A percentile compares a stretch with the other conserved stretches of the same genome.
phyloP scores from a whole-genome alignment of 2,329 filamentous ascomycete species.

The Podosphaera aphanis region DNA sequence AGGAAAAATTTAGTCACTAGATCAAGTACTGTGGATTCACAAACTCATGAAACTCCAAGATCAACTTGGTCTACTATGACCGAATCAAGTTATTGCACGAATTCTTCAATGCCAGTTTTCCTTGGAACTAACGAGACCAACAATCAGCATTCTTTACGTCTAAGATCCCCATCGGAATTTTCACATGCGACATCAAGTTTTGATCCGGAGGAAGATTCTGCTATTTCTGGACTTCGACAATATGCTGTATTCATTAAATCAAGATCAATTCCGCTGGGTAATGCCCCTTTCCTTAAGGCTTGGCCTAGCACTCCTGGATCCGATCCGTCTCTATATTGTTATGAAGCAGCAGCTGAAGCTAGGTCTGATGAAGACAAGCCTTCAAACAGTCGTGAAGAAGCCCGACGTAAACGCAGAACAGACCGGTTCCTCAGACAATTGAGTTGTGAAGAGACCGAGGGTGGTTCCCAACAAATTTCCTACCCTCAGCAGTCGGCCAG shows the following conservation, averaged over 20 bases:
- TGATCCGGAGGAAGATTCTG: slow-evolving; percentile 13
- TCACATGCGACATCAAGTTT: slow-evolving; percentile 9
- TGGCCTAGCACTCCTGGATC: slow-evolving; percentile 17
- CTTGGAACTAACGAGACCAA: slow-evolving; percentile 3
- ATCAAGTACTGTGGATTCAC: not conserved
- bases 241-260: slow-evolving; percentile 16
- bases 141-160: slow-evolving; percentile 8
- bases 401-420: slow-evolving; percentile 11
- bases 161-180: slow-evolving; percentile 11
- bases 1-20: not conserved
- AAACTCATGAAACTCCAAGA: not conserved
- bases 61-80: not conserved
- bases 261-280: slow-evolving; percentile 10
- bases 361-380: slow-evolving; percentile 4
- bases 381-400: slow-evolving; percentile 9
- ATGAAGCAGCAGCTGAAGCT: slow-evolving; percentile 8
- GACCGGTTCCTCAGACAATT: slow-evolving; percentile 14
- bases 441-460: slow-evolving; percentile 10
- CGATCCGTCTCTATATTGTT: slow-evolving; percentile 17
- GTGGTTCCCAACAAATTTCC: slow-evolving; percentile 20
- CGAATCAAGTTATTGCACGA: slow-evolving; percentile 2
- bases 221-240: slow-evolving; percentile 16
- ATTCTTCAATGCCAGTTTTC: slow-evolving; percentile 7
- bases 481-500: slow-evolving; percentile 7
- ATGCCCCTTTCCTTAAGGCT: slow-evolving; percentile 14